phyloP scores from a whole-genome alignment of 441 rosid genomes.

The Erodium texanum region DNA sequence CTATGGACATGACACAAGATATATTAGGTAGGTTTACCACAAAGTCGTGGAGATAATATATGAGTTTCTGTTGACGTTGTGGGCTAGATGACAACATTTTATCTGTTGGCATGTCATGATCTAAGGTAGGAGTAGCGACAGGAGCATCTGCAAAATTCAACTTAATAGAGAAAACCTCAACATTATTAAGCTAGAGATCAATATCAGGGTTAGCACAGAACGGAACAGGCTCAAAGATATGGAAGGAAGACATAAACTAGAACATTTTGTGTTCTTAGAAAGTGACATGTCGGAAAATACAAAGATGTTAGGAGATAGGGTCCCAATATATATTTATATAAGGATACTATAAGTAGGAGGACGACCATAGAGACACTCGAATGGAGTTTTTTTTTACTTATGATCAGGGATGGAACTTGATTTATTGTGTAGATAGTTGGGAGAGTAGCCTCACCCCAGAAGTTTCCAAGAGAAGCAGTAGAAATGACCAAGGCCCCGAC shows the following conservation, averaged over 20 bases:
- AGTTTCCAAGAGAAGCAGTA: background rate
- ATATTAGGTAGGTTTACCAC: background rate
- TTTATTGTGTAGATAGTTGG: conserved; percentile 5
- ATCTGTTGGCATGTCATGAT: no score
- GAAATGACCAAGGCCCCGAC: background rate
- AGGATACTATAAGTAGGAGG: background rate
- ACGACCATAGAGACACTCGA: background rate
- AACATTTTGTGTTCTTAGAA: background rate
- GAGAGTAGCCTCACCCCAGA: conserved; percentile 5
- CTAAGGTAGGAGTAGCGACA: no score
- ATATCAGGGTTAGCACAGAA: background rate
- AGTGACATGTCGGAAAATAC: background rate
- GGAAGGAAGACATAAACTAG: background rate
- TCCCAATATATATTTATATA: background rate
- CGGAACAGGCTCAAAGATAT: no score
- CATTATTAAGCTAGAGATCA: background rate
- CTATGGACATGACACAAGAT: background rate
- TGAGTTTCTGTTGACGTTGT: no score
- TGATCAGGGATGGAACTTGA: background rate
- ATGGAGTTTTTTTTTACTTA: background rate
- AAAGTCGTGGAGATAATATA: no score
- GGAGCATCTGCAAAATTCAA: no score
- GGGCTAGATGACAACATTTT: no score
- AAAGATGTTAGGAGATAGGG: conserved; percentile 1
- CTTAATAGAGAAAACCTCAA: no score